These are phyloP conservation scores for Verticillium alfalfae DNA, from an alignment of 2,329 filamentous ascomycete genomes.

Conservation along the genomic window DNA sequence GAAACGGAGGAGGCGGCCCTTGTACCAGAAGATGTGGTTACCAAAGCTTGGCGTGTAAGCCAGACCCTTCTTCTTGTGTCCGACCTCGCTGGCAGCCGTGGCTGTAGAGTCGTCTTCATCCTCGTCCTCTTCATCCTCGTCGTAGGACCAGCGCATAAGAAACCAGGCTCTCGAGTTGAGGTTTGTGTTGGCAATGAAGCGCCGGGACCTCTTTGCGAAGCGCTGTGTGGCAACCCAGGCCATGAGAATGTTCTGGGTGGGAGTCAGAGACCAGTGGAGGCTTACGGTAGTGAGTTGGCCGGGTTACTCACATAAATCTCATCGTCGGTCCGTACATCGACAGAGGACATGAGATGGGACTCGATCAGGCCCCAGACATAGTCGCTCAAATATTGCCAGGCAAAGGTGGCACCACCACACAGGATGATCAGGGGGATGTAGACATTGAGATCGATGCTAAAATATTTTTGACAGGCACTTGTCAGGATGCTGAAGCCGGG, in stretches of 20 bases:
- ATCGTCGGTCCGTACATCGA: constrained; percentile 63
- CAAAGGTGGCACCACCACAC: constrained; percentile 40
- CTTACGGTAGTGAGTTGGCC: neutral
- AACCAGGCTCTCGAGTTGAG: constrained; percentile 47
- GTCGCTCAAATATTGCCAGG: constrained; percentile 45
- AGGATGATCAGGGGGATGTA: constrained; percentile 56
- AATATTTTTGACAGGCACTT: constrained; percentile 45
- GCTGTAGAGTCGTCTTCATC: constrained; percentile 28
- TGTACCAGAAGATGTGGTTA: constrained; percentile 64
- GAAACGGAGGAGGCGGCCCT: constrained; percentile 51
- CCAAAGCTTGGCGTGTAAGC: constrained; percentile 64
- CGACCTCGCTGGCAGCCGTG: constrained; percentile 18
- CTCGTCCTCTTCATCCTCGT: constrained; percentile 41
- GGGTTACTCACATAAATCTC: constrained; percentile 49
- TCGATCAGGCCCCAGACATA: constrained; percentile 43
- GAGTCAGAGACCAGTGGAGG: neutral
- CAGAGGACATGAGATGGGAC: constrained; percentile 56
- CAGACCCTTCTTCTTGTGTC: constrained; percentile 40
- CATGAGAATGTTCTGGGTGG: constrained; percentile 56
- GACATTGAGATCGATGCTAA: constrained; percentile 56
- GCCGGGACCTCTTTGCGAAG: constrained; percentile 54
- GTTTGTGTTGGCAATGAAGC: constrained; percentile 61
- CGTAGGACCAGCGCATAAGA: constrained; percentile 36
- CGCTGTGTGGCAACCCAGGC: constrained; percentile 59
- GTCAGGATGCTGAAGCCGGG: constrained; percentile 59